Conservation (phyloP, 495 filamentous ascomycete species). For the Neurospora sp. region DNA sequence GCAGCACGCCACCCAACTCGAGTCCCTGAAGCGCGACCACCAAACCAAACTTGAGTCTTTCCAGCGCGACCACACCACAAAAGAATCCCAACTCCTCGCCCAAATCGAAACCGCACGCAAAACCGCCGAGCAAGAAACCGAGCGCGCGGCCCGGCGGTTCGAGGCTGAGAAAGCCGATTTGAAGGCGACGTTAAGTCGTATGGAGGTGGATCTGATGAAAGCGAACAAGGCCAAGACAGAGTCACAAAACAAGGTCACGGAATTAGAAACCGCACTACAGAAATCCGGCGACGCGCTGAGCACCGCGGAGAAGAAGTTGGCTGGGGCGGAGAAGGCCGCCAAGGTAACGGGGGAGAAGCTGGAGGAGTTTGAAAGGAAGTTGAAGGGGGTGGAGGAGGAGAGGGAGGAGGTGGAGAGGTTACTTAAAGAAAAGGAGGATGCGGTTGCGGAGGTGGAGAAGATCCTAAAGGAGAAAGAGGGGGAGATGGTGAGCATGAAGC, state of each 20-base stretch:
- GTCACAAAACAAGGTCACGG: slow-evolving; percentile 7
- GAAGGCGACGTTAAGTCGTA: slow-evolving; percentile 44
- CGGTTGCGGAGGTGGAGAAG: neutral
- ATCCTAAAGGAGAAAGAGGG: slow-evolving; percentile 2
- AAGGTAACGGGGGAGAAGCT: neutral
- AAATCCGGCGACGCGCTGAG: neutral
- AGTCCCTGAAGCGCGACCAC: neutral
- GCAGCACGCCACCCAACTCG: slow-evolving; percentile 14
- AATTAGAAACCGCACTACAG: slow-evolving; percentile 1
- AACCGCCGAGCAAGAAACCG: slow-evolving; percentile 29
- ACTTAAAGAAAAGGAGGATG: slow-evolving; percentile 5
- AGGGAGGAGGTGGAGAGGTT: slow-evolving; percentile 8
- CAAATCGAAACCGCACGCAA: slow-evolving; percentile 10
- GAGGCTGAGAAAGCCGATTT: slow-evolving; percentile 56
- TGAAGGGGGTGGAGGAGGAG: slow-evolving; percentile 2
- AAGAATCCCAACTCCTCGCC: neutral
- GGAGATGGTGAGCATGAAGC: slow-evolving; percentile 4
- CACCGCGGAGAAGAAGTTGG: neutral
- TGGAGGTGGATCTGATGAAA: slow-evolving; percentile 54
- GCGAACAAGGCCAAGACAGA: slow-evolving; percentile 39
- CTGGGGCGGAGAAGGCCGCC: slow-evolving; percentile 1
- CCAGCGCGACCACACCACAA: neutral
- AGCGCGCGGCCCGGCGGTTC: slow-evolving; percentile 24
- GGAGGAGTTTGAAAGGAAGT: neutral
- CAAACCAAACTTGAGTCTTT: slow-evolving; percentile 15